phyloP scores from a whole-genome alignment of 2,329 filamentous ascomycete species.

The Conoideocrella luteorostrata region DNA sequence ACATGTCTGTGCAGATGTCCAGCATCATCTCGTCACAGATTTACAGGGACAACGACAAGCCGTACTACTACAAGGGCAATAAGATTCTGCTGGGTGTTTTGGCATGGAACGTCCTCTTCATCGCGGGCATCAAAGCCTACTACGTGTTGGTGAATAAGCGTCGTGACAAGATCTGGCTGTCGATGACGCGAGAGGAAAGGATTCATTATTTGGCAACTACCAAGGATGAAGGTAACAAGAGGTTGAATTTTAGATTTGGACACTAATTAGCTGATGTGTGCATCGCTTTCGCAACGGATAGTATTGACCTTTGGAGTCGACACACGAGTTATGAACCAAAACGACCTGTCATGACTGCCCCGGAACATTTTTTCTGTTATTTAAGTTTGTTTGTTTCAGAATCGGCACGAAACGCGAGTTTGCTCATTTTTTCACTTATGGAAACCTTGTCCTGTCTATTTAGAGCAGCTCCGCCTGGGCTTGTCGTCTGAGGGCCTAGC shows the following conservation, averaged over 20 bases:
- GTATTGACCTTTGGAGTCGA: no score
- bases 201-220: constrained; percentile 28
- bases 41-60: constrained; percentile 33
- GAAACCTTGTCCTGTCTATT: no score
- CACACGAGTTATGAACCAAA: no score
- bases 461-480: no score
- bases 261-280: no score
- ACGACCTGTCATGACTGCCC: no score
- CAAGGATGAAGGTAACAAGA: constrained; percentile 37
- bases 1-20: constrained; percentile 32
- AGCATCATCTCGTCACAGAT: constrained; percentile 26
- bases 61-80: constrained; percentile 36
- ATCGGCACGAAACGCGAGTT: no score
- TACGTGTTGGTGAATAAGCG: constrained; percentile 43
- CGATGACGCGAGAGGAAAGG: constrained; percentile 36
- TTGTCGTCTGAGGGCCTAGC: no score
- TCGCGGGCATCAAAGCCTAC: constrained; percentile 43
- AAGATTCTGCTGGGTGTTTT: constrained; percentile 42
- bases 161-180: constrained; percentile 38
- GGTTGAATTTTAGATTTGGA: constrained; percentile 36
- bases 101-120: constrained; percentile 41
- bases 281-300: no score
- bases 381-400: no score
- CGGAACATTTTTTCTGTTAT: no score
- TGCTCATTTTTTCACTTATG: no score